Conservation (phyloP, 164 flowering plant genomes). For the Aristolochia fimbriata region DNA sequence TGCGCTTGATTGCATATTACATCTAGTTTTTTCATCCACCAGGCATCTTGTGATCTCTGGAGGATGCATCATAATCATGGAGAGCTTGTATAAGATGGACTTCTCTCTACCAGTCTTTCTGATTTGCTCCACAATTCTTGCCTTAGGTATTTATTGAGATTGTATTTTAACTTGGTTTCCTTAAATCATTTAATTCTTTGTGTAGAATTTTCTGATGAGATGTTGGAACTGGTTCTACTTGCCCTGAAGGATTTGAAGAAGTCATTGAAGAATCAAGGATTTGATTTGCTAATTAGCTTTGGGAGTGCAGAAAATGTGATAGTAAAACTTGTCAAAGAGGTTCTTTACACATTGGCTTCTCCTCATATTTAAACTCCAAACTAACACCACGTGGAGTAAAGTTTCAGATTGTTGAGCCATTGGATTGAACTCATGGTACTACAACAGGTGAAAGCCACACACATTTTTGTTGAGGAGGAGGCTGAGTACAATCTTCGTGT, state of each 20-base stretch:
- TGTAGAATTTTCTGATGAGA: slow-evolving; percentile 64
- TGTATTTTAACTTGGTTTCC: background rate
- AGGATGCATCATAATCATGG: no score
- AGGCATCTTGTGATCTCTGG: no score
- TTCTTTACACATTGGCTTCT: slow-evolving; percentile 22
- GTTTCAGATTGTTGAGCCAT: slow-evolving; percentile 11
- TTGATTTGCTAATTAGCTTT: slow-evolving; percentile 62
- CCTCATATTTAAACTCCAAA: slow-evolving; percentile 7
- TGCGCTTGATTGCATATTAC: no score
- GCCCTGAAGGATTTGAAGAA: slow-evolving; percentile 53
- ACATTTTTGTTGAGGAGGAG: slow-evolving; percentile 60
- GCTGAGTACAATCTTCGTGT: slow-evolving; percentile 46
- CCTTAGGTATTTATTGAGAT: no score
- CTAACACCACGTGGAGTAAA: slow-evolving; percentile 1
- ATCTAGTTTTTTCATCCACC: no score
- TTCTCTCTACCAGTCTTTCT: no score
- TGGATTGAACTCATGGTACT: slow-evolving; percentile 25
- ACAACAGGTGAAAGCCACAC: slow-evolving; percentile 51
- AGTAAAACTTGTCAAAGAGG: slow-evolving; percentile 47
- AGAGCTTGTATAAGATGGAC: no score
- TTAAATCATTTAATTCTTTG: background rate
- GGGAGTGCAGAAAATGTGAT: slow-evolving; percentile 57
- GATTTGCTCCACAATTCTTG: no score
- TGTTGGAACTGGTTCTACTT: slow-evolving; percentile 45
- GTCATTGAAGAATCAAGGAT: slow-evolving; percentile 42